Conservation (phyloP, 305 asterid species). For the Fraxinus paxiana region DNA sequence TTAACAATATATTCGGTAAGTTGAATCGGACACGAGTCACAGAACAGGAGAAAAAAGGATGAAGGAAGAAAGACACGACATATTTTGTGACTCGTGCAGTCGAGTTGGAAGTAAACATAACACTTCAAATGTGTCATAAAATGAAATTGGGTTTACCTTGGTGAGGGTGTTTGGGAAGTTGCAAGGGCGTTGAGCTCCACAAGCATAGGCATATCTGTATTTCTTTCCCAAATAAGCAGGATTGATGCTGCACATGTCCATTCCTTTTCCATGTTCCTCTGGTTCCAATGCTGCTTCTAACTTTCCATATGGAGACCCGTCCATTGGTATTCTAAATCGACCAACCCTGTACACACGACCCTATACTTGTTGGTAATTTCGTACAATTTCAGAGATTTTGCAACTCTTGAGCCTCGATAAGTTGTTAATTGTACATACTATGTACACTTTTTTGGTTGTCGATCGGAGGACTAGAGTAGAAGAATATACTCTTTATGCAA, state of each 20-base stretch:
- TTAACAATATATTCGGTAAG: not conserved
- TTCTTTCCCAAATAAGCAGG: slow-evolving; percentile 64
- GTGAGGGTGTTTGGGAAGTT: slow-evolving; percentile 93
- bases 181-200: slow-evolving; percentile 93
- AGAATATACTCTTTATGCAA: not conserved
- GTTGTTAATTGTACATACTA: not conserved
- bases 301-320: slow-evolving; percentile 67
- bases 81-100: not conserved
- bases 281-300: slow-evolving; percentile 84
- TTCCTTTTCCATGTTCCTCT: slow-evolving; percentile 79
- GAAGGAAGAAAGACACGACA: not conserved
- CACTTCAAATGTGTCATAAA: not conserved
- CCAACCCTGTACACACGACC: slow-evolving; percentile 56
- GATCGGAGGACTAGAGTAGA: not conserved
- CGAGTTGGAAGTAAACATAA: not conserved
- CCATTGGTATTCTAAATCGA: slow-evolving; percentile 77
- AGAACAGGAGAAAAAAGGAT: not conserved
- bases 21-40: not conserved
- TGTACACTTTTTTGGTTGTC: not conserved
- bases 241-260: slow-evolving; percentile 95
- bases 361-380: not conserved
- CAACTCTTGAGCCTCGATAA: not conserved
- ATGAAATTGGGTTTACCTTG: slow-evolving; percentile 41
- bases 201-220: slow-evolving; percentile 85
- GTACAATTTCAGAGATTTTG: not conserved